phyloP scores from a whole-genome alignment of 106 monocot genomes.

The Apostasia shenzhenica region DNA sequence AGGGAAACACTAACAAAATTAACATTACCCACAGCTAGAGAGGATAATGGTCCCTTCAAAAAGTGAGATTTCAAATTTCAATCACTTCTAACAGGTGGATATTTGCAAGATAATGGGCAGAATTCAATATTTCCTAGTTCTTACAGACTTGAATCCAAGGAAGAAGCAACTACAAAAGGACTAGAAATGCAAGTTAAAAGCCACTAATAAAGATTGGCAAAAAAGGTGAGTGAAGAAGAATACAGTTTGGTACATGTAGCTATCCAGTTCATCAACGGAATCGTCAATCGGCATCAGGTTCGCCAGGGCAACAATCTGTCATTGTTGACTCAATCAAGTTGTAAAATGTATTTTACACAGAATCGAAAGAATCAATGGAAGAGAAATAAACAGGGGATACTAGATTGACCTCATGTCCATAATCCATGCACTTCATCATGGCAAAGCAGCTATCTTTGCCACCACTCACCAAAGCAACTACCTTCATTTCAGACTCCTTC shows the following conservation, averaged over 20 bases:
- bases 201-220: no score
- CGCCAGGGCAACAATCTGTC: conserved; percentile 86
- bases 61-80: no score
- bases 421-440: conserved; percentile 96
- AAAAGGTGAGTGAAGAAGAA: not conserved
- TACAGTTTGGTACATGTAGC: conserved; percentile 99
- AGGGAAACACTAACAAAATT: no score
- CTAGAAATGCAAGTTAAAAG: no score
- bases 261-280: conserved; percentile 88
- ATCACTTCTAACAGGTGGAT: no score
- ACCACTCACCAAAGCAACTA: conserved; percentile 87
- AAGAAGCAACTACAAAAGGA: no score
- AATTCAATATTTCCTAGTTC: no score
- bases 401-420: conserved; percentile 69
- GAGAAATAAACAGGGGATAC: not conserved
- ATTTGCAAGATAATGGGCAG: no score
- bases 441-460: conserved; percentile 99
- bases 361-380: not conserved
- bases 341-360: not conserved
- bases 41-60: no score
- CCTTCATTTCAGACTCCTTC: conserved; percentile 52
- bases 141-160: no score
- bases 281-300: conserved; percentile 89
- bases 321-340: not conserved
- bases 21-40: no score